A percentile compares a stretch with the other conserved stretches of the same genome.
These are phyloP conservation scores for Cladosporium sp. DNA, from an alignment of 2,329 filamentous ascomycete genomes.

Conservation along the genomic window DNA sequence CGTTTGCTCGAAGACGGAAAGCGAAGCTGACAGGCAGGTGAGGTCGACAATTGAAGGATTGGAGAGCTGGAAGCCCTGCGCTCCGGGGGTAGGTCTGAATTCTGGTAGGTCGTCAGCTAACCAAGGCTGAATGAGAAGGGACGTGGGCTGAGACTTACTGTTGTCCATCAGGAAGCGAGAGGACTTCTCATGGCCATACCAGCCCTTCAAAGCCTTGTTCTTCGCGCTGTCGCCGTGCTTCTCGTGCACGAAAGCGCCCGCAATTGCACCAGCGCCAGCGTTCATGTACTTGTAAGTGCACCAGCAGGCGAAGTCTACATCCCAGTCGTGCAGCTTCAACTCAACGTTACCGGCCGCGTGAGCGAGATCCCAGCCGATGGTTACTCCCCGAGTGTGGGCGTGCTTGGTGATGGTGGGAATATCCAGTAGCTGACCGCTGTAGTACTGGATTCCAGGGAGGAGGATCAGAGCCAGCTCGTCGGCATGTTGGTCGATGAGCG, in stretches of 20 bases:
- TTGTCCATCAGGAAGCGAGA: conserved; percentile 79
- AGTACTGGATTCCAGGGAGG: conserved; percentile 85
- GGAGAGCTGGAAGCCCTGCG: conserved; percentile 74
- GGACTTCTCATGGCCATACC: conserved; percentile 77
- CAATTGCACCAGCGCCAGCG: conserved; percentile 74
- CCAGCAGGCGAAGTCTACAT: conserved; percentile 87
- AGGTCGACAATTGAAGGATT: conserved; percentile 77
- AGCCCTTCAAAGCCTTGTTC: conserved; percentile 54
- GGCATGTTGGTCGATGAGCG: conserved; percentile 68
- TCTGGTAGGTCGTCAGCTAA: conserved; percentile 61
- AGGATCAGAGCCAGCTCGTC: conserved; percentile 68
- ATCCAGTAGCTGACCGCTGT: conserved; percentile 83
- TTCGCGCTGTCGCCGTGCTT: conserved; percentile 55
- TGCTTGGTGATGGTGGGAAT: conserved; percentile 72
- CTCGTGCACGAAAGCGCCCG: conserved; percentile 74
- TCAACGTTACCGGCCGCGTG: conserved; percentile 82
- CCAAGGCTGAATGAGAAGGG: not conserved
- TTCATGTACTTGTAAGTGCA: conserved; percentile 96
- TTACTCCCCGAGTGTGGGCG: conserved; percentile 63
- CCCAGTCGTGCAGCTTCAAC: conserved; percentile 75
- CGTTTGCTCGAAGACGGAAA: conserved; percentile 68
- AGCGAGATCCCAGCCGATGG: conserved; percentile 82
- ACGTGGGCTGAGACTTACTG: conserved; percentile 15
- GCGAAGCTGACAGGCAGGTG: conserved; percentile 61
- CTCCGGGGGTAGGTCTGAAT: conserved; percentile 71